Evolutionary conservation across 495 filamentous ascomycete genomes (phyloP), one percentile per base, ranked within the genome.

Genomic region (Penicillium daleae): DNA sequence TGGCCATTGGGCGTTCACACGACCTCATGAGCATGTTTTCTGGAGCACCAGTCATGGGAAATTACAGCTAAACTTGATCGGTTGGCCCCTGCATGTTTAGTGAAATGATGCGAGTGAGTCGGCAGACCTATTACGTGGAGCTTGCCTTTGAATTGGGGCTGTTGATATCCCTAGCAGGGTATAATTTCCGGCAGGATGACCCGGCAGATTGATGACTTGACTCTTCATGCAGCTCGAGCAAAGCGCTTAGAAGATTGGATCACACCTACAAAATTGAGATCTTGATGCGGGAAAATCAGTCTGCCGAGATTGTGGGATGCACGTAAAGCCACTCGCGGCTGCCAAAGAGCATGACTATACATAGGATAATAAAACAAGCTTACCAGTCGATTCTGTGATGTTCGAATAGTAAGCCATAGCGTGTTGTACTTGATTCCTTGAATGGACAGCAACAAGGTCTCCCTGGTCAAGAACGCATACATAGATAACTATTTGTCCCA

Each of bases 31-130:
- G 29, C 8, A 22, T 29, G 19, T 46, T 6, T 3, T 6, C 50
- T 31, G 22, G n/a, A 12, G 3, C 50, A 59, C 63, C 60, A 63
- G 60, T 9, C 27, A 26, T 39, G 32, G 57, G 63, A 61, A 52
- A 66, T 66, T 66, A 50, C 13, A 49, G 46, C 10, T 21, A 46
- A 13, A 40, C 52, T 49, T 57, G 56, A 60, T 65, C 52, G 59
- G 54, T 55, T 67, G 35, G 59, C 69, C 69, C 69, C 66, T 71
- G 69, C 69, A 69, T 69, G 29, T 44, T 48, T 42, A 42, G 66
- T 59, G 62, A 62, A 54, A 50, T 39, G 22, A 50, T 29, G 15
- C 24, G 49, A 55, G 19, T 26, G 46, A 24, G 26, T 22, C 40
- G 40, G 22, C 24, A 57, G 40, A 42, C 37, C 21, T 60, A 33